These are phyloP conservation scores for Ustilago crameri DNA, from an alignment of 1,284 basidiomycete genomes.

Conservation along the genomic window DNA sequence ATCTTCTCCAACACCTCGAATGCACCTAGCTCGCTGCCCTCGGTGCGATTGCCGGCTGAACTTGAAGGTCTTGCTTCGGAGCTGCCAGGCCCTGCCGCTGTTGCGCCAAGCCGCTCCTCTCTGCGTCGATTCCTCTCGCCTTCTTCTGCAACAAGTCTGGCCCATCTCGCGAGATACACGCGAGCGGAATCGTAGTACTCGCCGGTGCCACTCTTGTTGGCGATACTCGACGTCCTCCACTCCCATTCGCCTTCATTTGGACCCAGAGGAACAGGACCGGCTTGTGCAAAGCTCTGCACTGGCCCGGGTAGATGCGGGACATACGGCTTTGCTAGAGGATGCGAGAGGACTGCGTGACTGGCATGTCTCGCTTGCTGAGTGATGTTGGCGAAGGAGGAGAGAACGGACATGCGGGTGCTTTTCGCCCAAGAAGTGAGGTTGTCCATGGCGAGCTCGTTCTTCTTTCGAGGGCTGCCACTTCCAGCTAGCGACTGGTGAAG, in stretches of 20 bases:
- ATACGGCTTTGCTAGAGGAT: conserved; percentile 55
- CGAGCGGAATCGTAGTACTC: conserved; percentile 92
- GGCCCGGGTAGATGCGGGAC: conserved; percentile 52
- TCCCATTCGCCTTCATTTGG: conserved; percentile 59
- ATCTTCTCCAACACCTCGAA: conserved; percentile 55
- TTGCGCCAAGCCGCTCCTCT: conserved; percentile 36
- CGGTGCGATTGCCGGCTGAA: conserved; percentile 3
- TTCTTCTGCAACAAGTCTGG: conserved; percentile 79
- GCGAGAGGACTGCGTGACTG: conserved; percentile 53
- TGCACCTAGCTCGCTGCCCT: conserved; percentile 51
- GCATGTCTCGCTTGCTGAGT: conserved; percentile 61
- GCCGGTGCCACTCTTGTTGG: conserved; percentile 46
- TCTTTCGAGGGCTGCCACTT: conserved; percentile 14
- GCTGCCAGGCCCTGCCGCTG: not conserved
- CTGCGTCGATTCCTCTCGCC: conserved; percentile 61
- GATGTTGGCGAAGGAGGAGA: conserved; percentile 62
- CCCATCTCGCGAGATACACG: conserved; percentile 96
- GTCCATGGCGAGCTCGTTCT: conserved; percentile 48
- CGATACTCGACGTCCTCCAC: conserved; percentile 45
- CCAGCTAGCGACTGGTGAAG: conserved; percentile 44
- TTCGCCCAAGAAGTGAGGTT: conserved; percentile 59
- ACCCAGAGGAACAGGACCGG: conserved; percentile 58
- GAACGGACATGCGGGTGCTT: conserved; percentile 59
- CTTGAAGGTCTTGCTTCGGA: not conserved
- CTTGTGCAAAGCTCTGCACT: conserved; percentile 58